phyloP scores from a whole-genome alignment of 768 basidiomycete species.

The Omphalotus guepiniiformis region DNA sequence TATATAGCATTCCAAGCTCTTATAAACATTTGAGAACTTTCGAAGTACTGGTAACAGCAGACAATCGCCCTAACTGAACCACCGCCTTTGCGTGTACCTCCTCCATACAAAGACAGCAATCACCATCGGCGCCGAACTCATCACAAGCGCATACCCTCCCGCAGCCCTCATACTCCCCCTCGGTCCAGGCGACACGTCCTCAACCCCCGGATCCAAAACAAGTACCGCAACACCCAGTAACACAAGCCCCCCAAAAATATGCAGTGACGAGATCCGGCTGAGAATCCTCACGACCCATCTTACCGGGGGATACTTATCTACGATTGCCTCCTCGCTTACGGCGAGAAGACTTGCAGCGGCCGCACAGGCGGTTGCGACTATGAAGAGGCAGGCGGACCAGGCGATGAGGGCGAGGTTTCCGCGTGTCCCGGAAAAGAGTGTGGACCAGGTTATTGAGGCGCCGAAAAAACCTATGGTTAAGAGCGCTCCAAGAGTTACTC shows the following conservation, averaged over 20 bases:
- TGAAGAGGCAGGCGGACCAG: constrained; percentile 18
- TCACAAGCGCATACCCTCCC: constrained; percentile 7
- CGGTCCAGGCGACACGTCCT: not conserved
- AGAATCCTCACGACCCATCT: constrained; percentile 18
- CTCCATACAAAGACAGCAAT: not conserved
- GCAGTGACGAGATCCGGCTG: constrained; percentile 10
- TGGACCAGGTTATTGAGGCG: constrained; percentile 22
- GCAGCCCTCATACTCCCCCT: not conserved
- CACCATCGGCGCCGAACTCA: not conserved
- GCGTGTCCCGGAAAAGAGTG: constrained; percentile 18
- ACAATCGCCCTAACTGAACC: not conserved
- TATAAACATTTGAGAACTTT: too few species aligned
- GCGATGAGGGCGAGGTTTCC: constrained; percentile 19
- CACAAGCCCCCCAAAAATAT: constrained; percentile 16
- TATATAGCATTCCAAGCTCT: too few species aligned
- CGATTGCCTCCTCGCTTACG: constrained; percentile 10
- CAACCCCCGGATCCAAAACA: constrained; percentile 13
- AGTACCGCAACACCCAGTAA: constrained; percentile 14
- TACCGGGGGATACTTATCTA: constrained; percentile 8
- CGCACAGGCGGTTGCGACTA: constrained; percentile 16
- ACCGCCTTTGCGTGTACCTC: constrained; percentile 1
- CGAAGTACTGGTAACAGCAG: too few species aligned
- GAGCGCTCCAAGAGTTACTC: constrained; percentile 13
- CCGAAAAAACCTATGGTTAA: constrained; percentile 19
- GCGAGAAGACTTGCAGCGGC: constrained; percentile 14